Evolutionary conservation across 257 asterid genomes (phyloP), one percentile per base, ranked within the genome.

Genomic region (Ilex asprella): DNA sequence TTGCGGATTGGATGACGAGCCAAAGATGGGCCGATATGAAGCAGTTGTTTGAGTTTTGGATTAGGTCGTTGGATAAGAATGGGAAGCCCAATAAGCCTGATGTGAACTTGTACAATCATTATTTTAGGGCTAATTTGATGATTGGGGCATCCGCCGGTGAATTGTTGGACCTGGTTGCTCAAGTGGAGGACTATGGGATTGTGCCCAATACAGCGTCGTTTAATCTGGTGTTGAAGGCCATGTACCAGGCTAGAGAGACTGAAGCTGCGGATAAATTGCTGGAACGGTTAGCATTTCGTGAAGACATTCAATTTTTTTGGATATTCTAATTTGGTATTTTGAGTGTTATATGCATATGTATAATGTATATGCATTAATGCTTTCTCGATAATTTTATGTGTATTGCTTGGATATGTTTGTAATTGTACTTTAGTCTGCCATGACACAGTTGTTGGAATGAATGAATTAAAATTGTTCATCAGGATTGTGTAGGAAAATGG

Each of bases 1-100:
- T 93, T 59, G 87, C 92, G 8, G 79, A 81, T 31, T 89, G 91
- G 96, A 76, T 75, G 85, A 81, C 97, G 68, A 55, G 81, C 6
- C 88, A 82, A 50, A 65, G 76, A 0, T 93, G 97, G 97, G 67
- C n/a, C 31, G 96, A 93, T 5, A 70, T 89, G 79, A 93, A 82
- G 76, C 81, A 80, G 63, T 64, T 83, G 55, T 93, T 85, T 51
- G 99, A 93, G 82, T 56, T 65, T 7, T 87, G 99, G 99, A 67
- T 84, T 64, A 73, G 73, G 75, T 76, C 86, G 12, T 63, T 82
- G 78, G 95, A 89, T 83, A 65, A 16, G 66, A 73, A 71, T 58
- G 97, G 97, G 69, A 87, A 85, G 73, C 94, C 89, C 12, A 89
- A 93, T 72, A 79, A 44, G 70, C 99, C 99, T 5, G 91, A 93